Base-by-base conservation (phyloP, 805 yeast genomes). In the Ogataea glucozyma region DNA sequence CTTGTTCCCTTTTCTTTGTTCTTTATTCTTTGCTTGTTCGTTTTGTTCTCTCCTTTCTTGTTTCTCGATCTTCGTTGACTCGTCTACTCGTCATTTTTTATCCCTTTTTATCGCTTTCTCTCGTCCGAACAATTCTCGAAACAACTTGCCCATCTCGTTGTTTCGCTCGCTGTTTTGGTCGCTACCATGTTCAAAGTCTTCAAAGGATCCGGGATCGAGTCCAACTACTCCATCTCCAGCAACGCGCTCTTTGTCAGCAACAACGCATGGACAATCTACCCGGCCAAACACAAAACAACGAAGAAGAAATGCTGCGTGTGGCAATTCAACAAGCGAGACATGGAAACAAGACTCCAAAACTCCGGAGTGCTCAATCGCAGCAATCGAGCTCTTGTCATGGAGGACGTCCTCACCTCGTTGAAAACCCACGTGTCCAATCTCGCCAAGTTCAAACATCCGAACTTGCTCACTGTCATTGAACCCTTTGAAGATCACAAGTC, bases 381-480 rank as follows among this genome's bases (percentile, higher is more conserved):
- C 18, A 79, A 76, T 46, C 74, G 72, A 32, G 65, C 75, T 22
- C 60, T 73, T 18, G 56, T 77, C 2, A 60, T 80, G 37, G 81
- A 75, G 31, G 93, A 90, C 35, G 67, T 78, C 31, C 83, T 79
- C 52, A 84, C 79, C 32, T 71, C 83, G 16, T 67, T 93, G 37
- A 75, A 80, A 53, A 66, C 69, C 20, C 93, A 89, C 54, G 83
- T 88, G 2, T 66, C 78, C 17, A 83, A 84, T 48, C 66, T 90
- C 58, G 79, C 95, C 13, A 85, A 83, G 58, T 69, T 93, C 53
- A 85, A 89, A 52, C 99, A 93, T 61, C 99, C 99, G 0, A 83
- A 88, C 50, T 73, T 93, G 20, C 66, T 93, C 34, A 82, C 89
- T 1, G 72, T 93, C 2, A 78, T 87, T 26, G 99, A 95, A 60